Evolutionary conservation across 208 protist genomes (phyloP).

Genomic region (Leishmania turanica): DNA sequence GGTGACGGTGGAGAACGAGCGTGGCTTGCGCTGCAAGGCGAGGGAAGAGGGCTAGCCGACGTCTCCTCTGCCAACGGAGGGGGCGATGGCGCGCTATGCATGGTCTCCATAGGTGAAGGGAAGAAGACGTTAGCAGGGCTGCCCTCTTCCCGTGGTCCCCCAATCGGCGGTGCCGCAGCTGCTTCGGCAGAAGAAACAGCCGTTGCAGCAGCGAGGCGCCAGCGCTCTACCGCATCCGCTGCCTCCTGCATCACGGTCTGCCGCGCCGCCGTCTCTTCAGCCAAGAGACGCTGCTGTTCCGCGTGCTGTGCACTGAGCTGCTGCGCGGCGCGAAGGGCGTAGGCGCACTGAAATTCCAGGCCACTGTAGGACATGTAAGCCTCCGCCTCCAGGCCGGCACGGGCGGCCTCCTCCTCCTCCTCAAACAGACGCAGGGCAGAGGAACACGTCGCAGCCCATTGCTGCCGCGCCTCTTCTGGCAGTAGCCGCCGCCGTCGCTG

Average conservation of each 20-base stretch:
- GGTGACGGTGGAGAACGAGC: not conserved
- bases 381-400: constrained; percentile 55
- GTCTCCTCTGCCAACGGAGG: constrained; percentile 1
- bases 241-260: constrained; percentile 5
- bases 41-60: not conserved
- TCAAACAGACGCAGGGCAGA: constrained; percentile 35
- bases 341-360: constrained; percentile 37
- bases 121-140: not conserved
- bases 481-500: constrained; percentile 1
- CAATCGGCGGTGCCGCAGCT: not conserved
- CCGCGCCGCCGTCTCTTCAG: constrained; percentile 34
- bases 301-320: constrained; percentile 15
- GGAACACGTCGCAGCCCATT: constrained; percentile 15
- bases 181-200: not conserved
- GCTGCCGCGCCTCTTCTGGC: constrained; percentile 15
- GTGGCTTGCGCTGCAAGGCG: not conserved
- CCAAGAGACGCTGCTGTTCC: constrained; percentile 23
- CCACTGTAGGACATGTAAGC: constrained; percentile 47
- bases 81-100: not conserved
- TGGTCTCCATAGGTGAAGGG: not conserved
- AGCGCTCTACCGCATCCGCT: constrained; percentile 9
- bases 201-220: not conserved
- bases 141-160: not conserved
- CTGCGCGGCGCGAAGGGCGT: constrained; percentile 14
- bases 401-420: constrained; percentile 46